phyloP scores from a whole-genome alignment of 1,284 basidiomycete species.

The Anthracocystis setariae region DNA sequence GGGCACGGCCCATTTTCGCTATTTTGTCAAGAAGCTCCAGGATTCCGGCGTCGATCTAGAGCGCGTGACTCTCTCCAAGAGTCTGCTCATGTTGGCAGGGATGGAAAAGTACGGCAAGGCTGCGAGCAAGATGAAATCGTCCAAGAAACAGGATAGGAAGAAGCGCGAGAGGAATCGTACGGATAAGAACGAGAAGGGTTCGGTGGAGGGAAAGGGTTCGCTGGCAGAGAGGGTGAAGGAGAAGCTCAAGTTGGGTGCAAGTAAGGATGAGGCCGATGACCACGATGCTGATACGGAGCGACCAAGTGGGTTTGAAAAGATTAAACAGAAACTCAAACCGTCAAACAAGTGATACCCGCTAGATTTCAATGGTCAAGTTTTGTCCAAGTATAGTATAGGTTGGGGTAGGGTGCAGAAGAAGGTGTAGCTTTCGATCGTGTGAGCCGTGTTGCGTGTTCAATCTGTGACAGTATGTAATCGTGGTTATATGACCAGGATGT shows the following conservation, averaged over 20 bases:
- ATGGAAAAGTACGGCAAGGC: conserved; percentile 59
- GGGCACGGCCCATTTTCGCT: conserved; percentile 55
- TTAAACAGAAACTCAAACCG: conserved; percentile 29
- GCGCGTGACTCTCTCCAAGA: conserved; percentile 52
- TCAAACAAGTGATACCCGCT: conserved; percentile 11
- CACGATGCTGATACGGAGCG: conserved; percentile 15
- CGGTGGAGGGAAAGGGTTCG: conserved; percentile 12
- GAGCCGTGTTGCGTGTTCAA: too few relatives aligned
- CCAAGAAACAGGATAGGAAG: conserved; percentile 27
- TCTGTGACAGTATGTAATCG: too few relatives aligned
- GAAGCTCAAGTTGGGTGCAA: conserved; percentile 15
- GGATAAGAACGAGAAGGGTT: conserved; percentile 2
- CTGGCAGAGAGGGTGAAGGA: conserved; percentile 14
- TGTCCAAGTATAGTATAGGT: conserved; percentile 8
- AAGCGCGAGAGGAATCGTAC: conserved; percentile 24
- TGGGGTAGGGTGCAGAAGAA: neutral
- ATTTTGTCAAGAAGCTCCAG: conserved; percentile 57
- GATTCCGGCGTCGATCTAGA: conserved; percentile 52
- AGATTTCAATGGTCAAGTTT: neutral
- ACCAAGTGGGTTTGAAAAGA: conserved; percentile 13
- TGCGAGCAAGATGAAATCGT: conserved; percentile 46
- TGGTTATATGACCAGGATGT: too few relatives aligned
- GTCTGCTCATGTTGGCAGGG: conserved; percentile 46
- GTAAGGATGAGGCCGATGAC: conserved; percentile 5
- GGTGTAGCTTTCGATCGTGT: too few relatives aligned